Evolutionary conservation across 192 early-diverging fungal genomes (phyloP).

Genomic region (Phycomyces nitens): DNA sequence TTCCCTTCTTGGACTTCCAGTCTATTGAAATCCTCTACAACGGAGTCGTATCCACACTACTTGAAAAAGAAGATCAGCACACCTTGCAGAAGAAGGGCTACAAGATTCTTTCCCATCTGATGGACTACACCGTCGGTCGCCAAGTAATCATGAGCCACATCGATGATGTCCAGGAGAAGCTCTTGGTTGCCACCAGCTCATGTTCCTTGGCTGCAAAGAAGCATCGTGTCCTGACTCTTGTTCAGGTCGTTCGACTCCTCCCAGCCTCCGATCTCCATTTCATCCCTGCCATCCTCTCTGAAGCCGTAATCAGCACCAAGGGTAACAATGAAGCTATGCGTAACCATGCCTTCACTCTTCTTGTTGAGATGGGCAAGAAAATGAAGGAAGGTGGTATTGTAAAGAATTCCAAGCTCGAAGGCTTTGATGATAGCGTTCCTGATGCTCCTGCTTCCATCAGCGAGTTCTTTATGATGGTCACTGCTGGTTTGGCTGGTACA

Average conservation of each 20-base stretch:
- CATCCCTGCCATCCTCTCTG: constrained; percentile 82
- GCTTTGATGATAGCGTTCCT: constrained; percentile 32
- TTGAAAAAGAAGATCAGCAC: constrained; percentile 62
- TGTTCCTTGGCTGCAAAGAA: constrained; percentile 74
- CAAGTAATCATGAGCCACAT: constrained; percentile 43
- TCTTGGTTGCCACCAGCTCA: constrained; percentile 70
- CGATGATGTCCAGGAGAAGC: constrained; percentile 57
- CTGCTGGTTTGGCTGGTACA: constrained; percentile 89
- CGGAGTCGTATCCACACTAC: constrained; percentile 45
- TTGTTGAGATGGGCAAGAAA: constrained; percentile 85
- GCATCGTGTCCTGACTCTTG: constrained; percentile 71
- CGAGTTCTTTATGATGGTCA: constrained; percentile 92
- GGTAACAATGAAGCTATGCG: constrained; percentile 90
- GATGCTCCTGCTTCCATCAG: constrained; percentile 54
- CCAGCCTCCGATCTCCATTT: constrained; percentile 71
- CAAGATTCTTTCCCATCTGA: constrained; percentile 71
- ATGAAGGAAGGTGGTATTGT: constrained; percentile 74
- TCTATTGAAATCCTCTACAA: constrained; percentile 59
- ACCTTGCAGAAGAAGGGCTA: constrained; percentile 94
- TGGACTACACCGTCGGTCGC: constrained; percentile 46
- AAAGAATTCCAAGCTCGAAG: constrained; percentile 33
- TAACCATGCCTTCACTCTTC: constrained; percentile 72
- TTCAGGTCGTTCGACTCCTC: constrained; percentile 60
- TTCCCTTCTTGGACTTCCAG: constrained; percentile 67
- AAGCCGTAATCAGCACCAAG: constrained; percentile 91